Evolutionary conservation across 1,139 yeast species (phyloP).

Genomic region (Saccharomyces hybrid): DNA sequence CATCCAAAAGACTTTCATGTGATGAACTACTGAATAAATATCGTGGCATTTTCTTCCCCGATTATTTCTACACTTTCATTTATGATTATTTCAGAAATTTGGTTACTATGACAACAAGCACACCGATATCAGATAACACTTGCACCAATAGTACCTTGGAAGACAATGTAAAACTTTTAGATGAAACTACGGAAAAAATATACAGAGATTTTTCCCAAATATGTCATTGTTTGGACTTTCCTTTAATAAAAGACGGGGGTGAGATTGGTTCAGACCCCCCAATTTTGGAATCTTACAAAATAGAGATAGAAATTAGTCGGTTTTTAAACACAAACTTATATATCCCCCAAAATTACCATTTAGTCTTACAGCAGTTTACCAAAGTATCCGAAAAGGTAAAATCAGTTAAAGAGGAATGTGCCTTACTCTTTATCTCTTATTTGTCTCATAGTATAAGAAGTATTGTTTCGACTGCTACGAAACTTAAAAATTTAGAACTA

Average conservation of each 20-base stretch:
- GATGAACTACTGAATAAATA: constrained; percentile 45
- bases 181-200: constrained; percentile 50
- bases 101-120: constrained; percentile 25
- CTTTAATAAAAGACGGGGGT: constrained; percentile 16
- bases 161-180: constrained; percentile 41
- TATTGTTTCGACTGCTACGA: constrained; percentile 51
- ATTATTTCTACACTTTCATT: constrained; percentile 58
- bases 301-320: constrained; percentile 1
- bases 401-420: constrained; percentile 37
- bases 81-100: constrained; percentile 56
- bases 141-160: constrained; percentile 19
- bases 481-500: constrained; percentile 67
- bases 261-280: not conserved
- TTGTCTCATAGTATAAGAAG: constrained; percentile 61
- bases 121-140: constrained; percentile 19
- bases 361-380: constrained; percentile 5
- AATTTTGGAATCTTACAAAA: constrained; percentile 6
- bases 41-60: constrained; percentile 54
- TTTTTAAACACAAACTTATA: not conserved
- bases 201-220: constrained; percentile 50
- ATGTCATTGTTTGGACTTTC: constrained; percentile 40
- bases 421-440: constrained; percentile 55
- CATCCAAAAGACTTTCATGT: constrained; percentile 51
- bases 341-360: not conserved
- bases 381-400: constrained; percentile 2